Conservation (phyloP, 2,329 filamentous ascomycete species). For the Thielaviopsis punctulata region DNA sequence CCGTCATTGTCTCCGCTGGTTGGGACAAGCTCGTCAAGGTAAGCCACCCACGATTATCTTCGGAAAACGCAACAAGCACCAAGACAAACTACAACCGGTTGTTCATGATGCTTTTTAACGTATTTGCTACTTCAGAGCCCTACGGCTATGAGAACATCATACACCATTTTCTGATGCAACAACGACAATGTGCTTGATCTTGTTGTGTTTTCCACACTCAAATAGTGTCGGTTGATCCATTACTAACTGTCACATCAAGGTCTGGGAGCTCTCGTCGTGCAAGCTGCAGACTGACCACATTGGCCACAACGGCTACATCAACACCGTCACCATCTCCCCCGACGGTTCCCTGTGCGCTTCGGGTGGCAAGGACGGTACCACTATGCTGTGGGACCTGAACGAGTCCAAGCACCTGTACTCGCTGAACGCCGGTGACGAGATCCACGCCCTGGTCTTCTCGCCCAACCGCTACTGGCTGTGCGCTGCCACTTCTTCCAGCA, state of each 20-base stretch:
- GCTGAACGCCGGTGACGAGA: slow-evolving; percentile 94
- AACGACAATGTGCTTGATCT: slow-evolving; percentile 1
- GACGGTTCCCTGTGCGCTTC: slow-evolving; percentile 98
- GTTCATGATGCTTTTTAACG: slow-evolving; percentile 82
- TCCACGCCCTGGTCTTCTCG: slow-evolving; percentile 99
- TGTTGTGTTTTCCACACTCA: background rate
- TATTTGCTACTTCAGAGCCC: slow-evolving; percentile 99
- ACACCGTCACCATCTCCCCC: slow-evolving; percentile 99
- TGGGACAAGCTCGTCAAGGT: slow-evolving; percentile 99
- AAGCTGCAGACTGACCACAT: slow-evolving; percentile 99
- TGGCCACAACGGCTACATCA: slow-evolving; percentile 98
- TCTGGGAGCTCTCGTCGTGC: slow-evolving; percentile 99
- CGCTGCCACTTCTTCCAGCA: slow-evolving; percentile 89
- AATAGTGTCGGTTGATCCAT: background rate
- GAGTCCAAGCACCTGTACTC: slow-evolving; percentile 99
- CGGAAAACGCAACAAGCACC: background rate
- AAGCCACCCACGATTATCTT: slow-evolving; percentile 25
- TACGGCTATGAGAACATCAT: slow-evolving; percentile 87
- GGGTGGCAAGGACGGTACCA: slow-evolving; percentile 98
- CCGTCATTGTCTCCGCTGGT: slow-evolving; percentile 93
- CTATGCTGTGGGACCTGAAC: slow-evolving; percentile 99
- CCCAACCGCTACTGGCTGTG: slow-evolving; percentile 99
- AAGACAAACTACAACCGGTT: slow-evolving; percentile 15
- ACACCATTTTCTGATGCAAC: slow-evolving; percentile 69
- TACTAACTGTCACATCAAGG: slow-evolving; percentile 35